Evolutionary conservation across 352 stramenopile species (phyloP).

Genomic region (Blastocystis sp.): DNA sequence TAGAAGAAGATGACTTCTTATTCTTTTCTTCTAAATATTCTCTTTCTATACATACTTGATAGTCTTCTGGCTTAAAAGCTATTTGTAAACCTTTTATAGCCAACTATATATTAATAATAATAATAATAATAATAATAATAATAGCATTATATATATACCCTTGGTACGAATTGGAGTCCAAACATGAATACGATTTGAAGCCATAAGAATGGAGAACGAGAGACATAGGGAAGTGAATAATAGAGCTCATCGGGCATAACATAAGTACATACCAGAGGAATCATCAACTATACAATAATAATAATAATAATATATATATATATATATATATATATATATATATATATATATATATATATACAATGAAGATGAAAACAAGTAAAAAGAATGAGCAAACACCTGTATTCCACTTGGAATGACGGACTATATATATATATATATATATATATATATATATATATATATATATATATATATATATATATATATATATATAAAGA

Average conservation of each 20-base stretch:
- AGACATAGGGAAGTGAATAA: slow-evolving; percentile 30
- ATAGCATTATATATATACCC: too few species aligned
- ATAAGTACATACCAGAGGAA: slow-evolving; percentile 15
- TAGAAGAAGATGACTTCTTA: too few species aligned
- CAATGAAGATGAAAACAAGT: slow-evolving; percentile 3
- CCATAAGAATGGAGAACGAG: slow-evolving; percentile 23
- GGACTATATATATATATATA: slow-evolving; percentile 11
- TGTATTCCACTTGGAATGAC: slow-evolving; percentile 19
- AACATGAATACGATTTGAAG: too few species aligned
- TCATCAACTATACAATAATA: slow-evolving; percentile 31
- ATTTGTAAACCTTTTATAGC: slow-evolving; percentile 5
- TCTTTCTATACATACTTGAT: slow-evolving; percentile 9
- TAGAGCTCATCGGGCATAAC: slow-evolving; percentile 31
- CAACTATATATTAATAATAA: slow-evolving; percentile 12
- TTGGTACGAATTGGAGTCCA: too few species aligned
- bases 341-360: neutral
- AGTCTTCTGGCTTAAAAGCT: slow-evolving; percentile 4
- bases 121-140: slow-evolving; percentile 10
- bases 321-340: slow-evolving; percentile 11
- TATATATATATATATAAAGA: neutral
- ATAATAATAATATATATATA: slow-evolving; percentile 31
- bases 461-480: neutral
- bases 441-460: slow-evolving; percentile 25
- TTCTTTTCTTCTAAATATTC: neutral
- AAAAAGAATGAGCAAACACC: slow-evolving; percentile 8